phyloP scores from a whole-genome alignment of 202 grass and related monocot species.

The Zoysia matrella region DNA sequence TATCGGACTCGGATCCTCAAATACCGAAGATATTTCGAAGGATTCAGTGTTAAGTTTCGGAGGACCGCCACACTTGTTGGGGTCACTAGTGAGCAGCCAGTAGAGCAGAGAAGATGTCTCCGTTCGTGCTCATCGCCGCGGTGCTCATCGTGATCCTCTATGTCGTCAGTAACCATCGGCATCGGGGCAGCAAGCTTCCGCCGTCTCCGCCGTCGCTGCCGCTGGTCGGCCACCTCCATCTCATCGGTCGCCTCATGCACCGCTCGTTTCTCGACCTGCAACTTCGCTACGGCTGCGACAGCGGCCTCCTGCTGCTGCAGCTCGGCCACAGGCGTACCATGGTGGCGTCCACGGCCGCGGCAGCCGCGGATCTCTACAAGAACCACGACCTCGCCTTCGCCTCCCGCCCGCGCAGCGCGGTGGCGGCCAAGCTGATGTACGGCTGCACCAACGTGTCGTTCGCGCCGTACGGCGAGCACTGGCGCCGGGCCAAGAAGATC shows the following conservation, averaged over 20 bases:
- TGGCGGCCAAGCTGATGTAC: slow-evolving; percentile 21
- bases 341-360: slow-evolving; percentile 58
- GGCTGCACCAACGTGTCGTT: slow-evolving; percentile 55
- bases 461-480: slow-evolving; percentile 30
- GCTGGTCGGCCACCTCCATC: slow-evolving; percentile 58
- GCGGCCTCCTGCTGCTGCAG: background rate
- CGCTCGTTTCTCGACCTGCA: slow-evolving; percentile 49
- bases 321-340: slow-evolving; percentile 46
- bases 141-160: slow-evolving; percentile 29
- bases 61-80: background rate
- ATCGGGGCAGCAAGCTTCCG: slow-evolving; percentile 37
- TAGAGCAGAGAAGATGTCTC: slow-evolving; percentile 24
- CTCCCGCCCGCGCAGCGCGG: slow-evolving; percentile 51
- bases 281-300: slow-evolving; percentile 25
- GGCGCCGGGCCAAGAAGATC: too few species aligned
- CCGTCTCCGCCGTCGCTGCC: slow-evolving; percentile 59
- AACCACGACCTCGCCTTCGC: slow-evolving; percentile 77
- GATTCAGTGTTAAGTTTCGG: background rate
- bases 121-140: slow-evolving; percentile 20
- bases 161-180: slow-evolving; percentile 2
- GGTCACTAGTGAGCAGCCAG: background rate
- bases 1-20: too few species aligned
- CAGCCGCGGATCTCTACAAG: slow-evolving; percentile 49
- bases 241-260: slow-evolving; percentile 49
- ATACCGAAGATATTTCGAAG: background rate